Evolutionary conservation across 352 stramenopile genomes (phyloP).

Genomic region (Globisporangium iwayamae): DNA sequence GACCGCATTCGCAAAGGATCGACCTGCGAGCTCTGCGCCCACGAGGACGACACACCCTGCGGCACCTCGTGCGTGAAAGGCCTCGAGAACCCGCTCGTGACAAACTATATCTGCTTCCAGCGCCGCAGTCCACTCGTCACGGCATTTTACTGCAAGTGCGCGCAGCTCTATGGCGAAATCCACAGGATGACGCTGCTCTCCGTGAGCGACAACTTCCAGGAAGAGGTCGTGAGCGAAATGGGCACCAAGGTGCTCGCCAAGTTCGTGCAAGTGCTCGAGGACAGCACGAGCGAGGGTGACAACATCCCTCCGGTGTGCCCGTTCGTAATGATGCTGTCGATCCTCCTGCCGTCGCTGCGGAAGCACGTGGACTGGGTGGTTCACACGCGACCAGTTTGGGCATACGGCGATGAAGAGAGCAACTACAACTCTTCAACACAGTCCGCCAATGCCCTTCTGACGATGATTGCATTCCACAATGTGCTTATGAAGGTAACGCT

Average conservation of each 20-base stretch:
- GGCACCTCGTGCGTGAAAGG: slow-evolving; percentile 9
- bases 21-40: slow-evolving; percentile 13
- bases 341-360: slow-evolving; percentile 47
- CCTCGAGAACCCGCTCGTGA: slow-evolving; percentile 15
- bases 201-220: slow-evolving; percentile 27
- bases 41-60: slow-evolving; percentile 15
- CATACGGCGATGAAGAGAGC: not conserved
- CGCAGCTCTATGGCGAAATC: slow-evolving; percentile 41
- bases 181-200: slow-evolving; percentile 24
- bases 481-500: slow-evolving; percentile 30
- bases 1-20: slow-evolving; percentile 9
- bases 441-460: slow-evolving; percentile 9
- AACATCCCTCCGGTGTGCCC: slow-evolving; percentile 21
- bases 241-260: slow-evolving; percentile 26
- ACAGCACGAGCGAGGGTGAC: slow-evolving; percentile 9
- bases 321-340: slow-evolving; percentile 67
- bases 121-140: slow-evolving; percentile 21
- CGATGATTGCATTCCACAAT: slow-evolving; percentile 49
- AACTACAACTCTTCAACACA: not conserved
- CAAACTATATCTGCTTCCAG: slow-evolving; percentile 14
- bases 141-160: slow-evolving; percentile 33
- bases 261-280: slow-evolving; percentile 21
- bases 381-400: slow-evolving; percentile 37
- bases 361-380: slow-evolving; percentile 54
- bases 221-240: slow-evolving; percentile 25